Evolutionary conservation across 139 green algal genomes (phyloP).

Genomic region (Micractinium sp.): DNA sequence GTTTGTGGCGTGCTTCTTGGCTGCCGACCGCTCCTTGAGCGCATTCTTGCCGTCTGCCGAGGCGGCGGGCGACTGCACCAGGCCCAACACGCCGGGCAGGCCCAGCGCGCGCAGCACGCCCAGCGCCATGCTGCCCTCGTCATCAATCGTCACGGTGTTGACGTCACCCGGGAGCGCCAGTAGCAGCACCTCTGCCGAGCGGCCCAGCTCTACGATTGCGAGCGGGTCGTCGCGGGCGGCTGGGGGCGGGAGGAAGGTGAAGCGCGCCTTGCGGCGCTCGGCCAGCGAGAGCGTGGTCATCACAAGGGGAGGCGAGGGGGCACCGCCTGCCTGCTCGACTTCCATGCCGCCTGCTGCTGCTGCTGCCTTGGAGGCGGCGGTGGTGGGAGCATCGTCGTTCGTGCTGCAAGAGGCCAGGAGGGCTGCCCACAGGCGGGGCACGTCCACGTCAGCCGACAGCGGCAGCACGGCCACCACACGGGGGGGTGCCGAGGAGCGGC

Average conservation of each 20-base stretch:
- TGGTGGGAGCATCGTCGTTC: neutral
- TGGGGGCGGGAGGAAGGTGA: slow-evolving; percentile 78
- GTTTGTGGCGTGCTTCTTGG: slow-evolving; percentile 77
- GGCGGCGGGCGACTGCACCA: slow-evolving; percentile 47
- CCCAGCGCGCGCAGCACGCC: slow-evolving; percentile 77
- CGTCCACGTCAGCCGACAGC: slow-evolving; percentile 64
- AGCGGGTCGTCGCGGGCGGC: slow-evolving; percentile 64
- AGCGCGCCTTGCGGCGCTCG: slow-evolving; percentile 43
- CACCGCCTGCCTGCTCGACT: neutral
- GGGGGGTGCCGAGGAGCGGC: slow-evolving; percentile 55
- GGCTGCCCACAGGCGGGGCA: slow-evolving; percentile 46
- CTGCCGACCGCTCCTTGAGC: slow-evolving; percentile 79
- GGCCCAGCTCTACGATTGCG: slow-evolving; percentile 67
- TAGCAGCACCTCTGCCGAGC: slow-evolving; percentile 69
- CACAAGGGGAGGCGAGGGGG: neutral
- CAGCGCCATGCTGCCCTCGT: slow-evolving; percentile 59
- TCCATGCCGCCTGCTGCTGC: slow-evolving; percentile 28
- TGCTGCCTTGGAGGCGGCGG: neutral
- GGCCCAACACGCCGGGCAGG: slow-evolving; percentile 64
- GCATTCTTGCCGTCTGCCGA: slow-evolving; percentile 5
- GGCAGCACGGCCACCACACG: slow-evolving; percentile 77
- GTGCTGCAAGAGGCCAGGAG: slow-evolving; percentile 50
- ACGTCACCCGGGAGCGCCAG: slow-evolving; percentile 62
- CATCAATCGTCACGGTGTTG: slow-evolving; percentile 52
- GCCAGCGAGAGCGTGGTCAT: slow-evolving; percentile 53